Base-by-base conservation (phyloP, 2,329 filamentous ascomycete genomes). In the Xylaria sp. region DNA sequence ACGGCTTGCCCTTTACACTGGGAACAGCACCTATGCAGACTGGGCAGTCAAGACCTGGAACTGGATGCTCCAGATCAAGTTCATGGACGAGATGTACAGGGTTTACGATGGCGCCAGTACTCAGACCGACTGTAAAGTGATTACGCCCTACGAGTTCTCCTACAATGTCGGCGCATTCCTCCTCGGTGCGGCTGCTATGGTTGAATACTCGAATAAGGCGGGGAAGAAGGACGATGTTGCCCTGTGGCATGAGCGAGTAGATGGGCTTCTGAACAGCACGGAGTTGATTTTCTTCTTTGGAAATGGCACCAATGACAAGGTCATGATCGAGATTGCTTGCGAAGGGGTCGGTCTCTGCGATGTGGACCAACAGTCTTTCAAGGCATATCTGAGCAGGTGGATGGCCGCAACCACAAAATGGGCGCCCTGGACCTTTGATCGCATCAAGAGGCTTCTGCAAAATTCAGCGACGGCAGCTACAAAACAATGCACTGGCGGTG, bases 21-120 rank as follows among this genome's bases (percentile, higher is more conserved):
- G 85, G 13, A 93, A 95, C 68, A 69, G 79, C 47, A 90, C 89
- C 0, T 96, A 95, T 70, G 80, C 83, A 1, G 83, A 91, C 4
- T 94, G 90, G 90, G 90, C 90, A 0, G 82, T 85, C 18, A 86
- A 77, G 65, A 82, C 84, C 0, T 96, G 90, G 77, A 79, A 90
- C 54, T 91, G 88, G 88, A 86, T 85, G 72, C 70, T 73, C 2
- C 71, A 68, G 5, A 75, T 85, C 51, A 77, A 82, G 0, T 80
- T 90, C 56, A 81, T 90, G 61, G 79, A 84, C 68, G 71, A 80
- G 5, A 76, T 80, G 2, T 89, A 82, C 70, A 78, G 81, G 52
- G 76, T 90, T 16, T 88, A 80, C 65, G 87, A 88, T 66, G 87
- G 87, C 39, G 80, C 80, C 4, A 79, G 84, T 55, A 80, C 81